Conservation (phyloP, 345 rosid genomes). For the Rubroshorea leprosula region DNA sequence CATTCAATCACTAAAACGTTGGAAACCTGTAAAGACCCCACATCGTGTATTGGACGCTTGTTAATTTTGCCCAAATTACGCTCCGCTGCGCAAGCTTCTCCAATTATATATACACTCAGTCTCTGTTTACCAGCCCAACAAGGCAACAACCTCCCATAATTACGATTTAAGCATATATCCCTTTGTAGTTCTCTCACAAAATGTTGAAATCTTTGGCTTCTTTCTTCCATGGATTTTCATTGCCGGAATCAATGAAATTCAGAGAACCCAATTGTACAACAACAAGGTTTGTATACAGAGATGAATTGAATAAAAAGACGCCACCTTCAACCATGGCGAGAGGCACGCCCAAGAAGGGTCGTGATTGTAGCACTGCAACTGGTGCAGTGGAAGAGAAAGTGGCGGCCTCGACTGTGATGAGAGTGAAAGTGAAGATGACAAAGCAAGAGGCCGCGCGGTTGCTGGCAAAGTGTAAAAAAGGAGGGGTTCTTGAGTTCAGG, state of each 20-base stretch:
- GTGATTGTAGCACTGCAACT: not conserved
- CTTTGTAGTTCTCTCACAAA: not conserved
- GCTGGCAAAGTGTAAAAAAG: conserved; percentile 42
- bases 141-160: not conserved
- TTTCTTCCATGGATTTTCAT: not conserved
- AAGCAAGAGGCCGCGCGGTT: conserved; percentile 46
- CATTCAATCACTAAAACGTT: too few relatives aligned
- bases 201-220: conserved; percentile 1
- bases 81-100: too few relatives aligned
- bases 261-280: not conserved
- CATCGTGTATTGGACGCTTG: too few relatives aligned
- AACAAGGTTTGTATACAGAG: conserved; percentile 26
- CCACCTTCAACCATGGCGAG: not conserved
- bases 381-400: conserved; percentile 5
- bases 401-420: conserved; percentile 18
- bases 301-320: conserved; percentile 20
- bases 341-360: conserved; percentile 19
- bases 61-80: too few relatives aligned
- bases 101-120: not conserved
- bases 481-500: conserved; percentile 41
- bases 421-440: conserved; percentile 68
- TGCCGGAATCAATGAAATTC: too few relatives aligned
- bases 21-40: too few relatives aligned
- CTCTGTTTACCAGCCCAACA: too few relatives aligned
- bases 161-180: too few relatives aligned